These are phyloP conservation scores for Cadophora sp. DNA, from an alignment of 2,329 filamentous ascomycete species.

Conservation along the genomic window DNA sequence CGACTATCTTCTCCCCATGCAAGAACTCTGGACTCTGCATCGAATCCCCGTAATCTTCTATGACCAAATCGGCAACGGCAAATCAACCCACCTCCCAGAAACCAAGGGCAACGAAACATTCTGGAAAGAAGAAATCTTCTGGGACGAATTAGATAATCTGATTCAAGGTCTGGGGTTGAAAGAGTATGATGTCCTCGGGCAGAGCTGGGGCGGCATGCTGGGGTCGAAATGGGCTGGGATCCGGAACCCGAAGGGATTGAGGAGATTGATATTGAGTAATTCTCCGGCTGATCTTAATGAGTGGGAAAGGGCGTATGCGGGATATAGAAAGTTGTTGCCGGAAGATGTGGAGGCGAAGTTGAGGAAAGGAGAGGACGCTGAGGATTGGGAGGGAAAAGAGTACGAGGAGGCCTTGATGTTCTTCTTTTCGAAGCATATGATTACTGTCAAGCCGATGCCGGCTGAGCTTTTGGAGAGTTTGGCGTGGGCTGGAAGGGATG, in stretches of 20 bases:
- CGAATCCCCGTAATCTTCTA: conserved; percentile 57
- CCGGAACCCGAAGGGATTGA: conserved; percentile 44
- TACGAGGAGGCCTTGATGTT: conserved; percentile 23
- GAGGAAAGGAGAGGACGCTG: conserved; percentile 25
- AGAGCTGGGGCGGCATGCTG: conserved; percentile 61
- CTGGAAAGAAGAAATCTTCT: conserved; percentile 56
- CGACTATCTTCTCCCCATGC: conserved; percentile 45
- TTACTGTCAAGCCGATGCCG: conserved; percentile 8
- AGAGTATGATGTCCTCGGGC: conserved; percentile 53
- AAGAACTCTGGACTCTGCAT: conserved; percentile 20
- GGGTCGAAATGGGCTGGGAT: conserved; percentile 50
- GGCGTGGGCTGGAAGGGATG: conserved; percentile 35
- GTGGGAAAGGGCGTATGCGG: conserved; percentile 37
- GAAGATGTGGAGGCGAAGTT: conserved; percentile 33
- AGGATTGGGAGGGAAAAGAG: conserved; percentile 14
- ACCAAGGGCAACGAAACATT: conserved; percentile 52
- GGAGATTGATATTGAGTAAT: conserved; percentile 46
- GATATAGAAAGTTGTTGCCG: conserved; percentile 34
- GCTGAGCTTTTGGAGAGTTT: conserved; percentile 31
- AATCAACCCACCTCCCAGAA: conserved; percentile 55
- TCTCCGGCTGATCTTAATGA: conserved; percentile 14
- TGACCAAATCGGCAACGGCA: conserved; percentile 59
- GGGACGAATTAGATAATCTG: conserved; percentile 56
- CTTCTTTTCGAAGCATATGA: conserved; percentile 16
- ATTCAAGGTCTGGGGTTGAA: conserved; percentile 49